Evolutionary conservation across 2,329 filamentous ascomycete species (phyloP).

Genomic region (Trichoderma endophyticum): DNA sequence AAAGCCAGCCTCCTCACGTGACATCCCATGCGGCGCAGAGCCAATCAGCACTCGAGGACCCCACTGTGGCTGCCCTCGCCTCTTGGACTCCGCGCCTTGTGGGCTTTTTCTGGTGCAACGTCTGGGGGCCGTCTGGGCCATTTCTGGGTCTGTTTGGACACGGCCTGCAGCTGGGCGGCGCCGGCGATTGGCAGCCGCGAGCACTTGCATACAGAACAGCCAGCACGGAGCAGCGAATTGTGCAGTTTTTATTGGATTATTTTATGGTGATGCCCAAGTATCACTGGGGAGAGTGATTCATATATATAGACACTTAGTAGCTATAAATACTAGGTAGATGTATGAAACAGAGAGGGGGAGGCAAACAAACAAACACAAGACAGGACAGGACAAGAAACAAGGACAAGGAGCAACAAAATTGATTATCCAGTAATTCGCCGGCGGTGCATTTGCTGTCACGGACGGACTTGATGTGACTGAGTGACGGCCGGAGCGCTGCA

Average conservation of each 20-base stretch:
- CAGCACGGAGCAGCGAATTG: not conserved
- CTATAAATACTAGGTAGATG: not conserved
- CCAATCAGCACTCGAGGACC: not conserved
- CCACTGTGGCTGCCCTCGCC: slow-evolving; percentile 7
- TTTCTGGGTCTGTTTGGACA: not conserved
- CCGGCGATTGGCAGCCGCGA: slow-evolving; percentile 1
- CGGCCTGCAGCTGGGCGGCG: not conserved
- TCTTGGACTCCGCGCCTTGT: not conserved
- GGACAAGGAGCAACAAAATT: not conserved
- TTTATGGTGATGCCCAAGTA: too few species aligned
- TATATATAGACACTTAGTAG: not conserved
- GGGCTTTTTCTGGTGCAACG: slow-evolving; percentile 1
- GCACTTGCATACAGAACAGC: slow-evolving; percentile 6
- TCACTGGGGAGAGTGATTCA: not conserved
- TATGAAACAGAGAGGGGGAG: not conserved
- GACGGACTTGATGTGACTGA: not conserved
- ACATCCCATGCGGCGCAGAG: not conserved
- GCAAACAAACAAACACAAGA: not conserved
- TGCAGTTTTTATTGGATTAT: not conserved
- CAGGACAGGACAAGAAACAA: not conserved
- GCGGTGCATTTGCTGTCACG: not conserved
- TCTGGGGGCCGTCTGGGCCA: not conserved
- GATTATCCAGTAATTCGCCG: not conserved
- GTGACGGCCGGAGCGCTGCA: not conserved
- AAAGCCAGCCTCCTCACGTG: slow-evolving; percentile 10